A percentile compares a stretch with the other conserved stretches of the same genome.
Evolutionary conservation across 257 asterid genomes (phyloP).

Genomic region (Cruciata laevipes): DNA sequence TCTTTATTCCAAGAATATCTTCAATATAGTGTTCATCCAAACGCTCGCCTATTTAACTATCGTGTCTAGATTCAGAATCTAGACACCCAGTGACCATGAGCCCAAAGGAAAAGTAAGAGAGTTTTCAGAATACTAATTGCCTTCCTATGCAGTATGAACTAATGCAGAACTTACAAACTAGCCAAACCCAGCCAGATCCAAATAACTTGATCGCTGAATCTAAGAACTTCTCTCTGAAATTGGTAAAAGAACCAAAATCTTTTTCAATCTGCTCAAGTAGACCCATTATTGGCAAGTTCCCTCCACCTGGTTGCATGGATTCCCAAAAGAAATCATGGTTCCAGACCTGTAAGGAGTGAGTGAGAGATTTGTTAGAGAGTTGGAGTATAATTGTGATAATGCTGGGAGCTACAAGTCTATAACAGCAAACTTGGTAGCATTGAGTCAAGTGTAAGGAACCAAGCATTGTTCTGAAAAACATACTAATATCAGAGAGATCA

Average conservation of each 20-base stretch:
- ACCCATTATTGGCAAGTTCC: conserved; percentile 61
- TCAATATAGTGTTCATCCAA: too few species aligned
- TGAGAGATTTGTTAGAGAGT: conserved; percentile 10
- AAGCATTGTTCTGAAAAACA: background rate
- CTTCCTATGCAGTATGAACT: background rate
- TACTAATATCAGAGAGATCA: too few species aligned
- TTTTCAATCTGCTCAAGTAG: conserved; percentile 79
- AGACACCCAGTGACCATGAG: background rate
- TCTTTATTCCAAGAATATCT: too few species aligned
- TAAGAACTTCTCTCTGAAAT: conserved; percentile 62
- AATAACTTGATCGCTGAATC: conserved; percentile 65
- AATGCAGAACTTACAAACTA: conserved; percentile 62
- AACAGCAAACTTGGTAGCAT: background rate
- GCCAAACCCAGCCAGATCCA: conserved; percentile 97
- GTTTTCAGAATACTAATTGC: background rate
- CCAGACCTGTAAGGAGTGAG: conserved; percentile 56
- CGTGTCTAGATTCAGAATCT: too few species aligned
- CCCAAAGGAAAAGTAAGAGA: background rate
- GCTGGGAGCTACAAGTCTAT: background rate
- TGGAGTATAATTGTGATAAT: background rate
- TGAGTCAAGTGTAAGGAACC: background rate
- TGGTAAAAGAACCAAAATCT: conserved; percentile 73
- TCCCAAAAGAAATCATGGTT: conserved; percentile 98
- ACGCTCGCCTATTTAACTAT: too few species aligned
- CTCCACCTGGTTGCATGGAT: conserved; percentile 94